Evolutionary conservation across 2,329 filamentous ascomycete genomes (phyloP).

Genomic region (Seiridium unicorne): DNA sequence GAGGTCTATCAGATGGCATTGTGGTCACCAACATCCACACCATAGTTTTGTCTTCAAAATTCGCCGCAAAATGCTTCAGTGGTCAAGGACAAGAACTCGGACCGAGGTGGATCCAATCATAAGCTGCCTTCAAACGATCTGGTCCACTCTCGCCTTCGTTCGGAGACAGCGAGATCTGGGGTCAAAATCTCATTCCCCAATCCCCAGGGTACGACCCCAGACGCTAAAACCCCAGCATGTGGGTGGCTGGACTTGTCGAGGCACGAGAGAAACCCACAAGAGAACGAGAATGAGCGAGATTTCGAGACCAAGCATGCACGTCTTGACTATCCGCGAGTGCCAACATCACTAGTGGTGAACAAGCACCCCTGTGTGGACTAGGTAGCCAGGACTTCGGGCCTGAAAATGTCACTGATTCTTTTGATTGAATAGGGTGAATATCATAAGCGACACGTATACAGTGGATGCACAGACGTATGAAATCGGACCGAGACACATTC

Average conservation of each 20-base stretch:
- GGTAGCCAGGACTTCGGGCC: no score
- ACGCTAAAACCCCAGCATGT: neutral
- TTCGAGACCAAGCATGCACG: no score
- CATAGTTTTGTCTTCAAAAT: neutral
- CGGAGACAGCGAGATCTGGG: neutral
- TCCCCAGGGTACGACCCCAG: neutral
- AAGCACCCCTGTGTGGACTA: no score
- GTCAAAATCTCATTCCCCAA: neutral
- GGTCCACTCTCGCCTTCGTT: neutral
- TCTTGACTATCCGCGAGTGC: no score
- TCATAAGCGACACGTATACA: no score
- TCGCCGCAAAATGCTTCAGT: neutral
- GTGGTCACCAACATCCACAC: no score
- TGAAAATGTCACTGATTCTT: no score
- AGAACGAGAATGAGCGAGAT: neutral
- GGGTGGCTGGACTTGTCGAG: neutral
- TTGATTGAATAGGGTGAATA: no score
- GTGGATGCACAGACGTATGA: neutral
- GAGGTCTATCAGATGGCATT: neutral
- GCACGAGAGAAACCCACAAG: neutral
- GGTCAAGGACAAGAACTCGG: neutral
- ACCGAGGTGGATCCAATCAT: slow-evolving; percentile 3
- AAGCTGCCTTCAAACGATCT: neutral
- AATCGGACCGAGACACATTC: neutral
- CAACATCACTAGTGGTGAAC: no score